Percentiles rank a stretch among this genome's conserved stretches.
Conservation (phyloP, 2,329 filamentous ascomycete species). For the Aspergillus flavus region DNA sequence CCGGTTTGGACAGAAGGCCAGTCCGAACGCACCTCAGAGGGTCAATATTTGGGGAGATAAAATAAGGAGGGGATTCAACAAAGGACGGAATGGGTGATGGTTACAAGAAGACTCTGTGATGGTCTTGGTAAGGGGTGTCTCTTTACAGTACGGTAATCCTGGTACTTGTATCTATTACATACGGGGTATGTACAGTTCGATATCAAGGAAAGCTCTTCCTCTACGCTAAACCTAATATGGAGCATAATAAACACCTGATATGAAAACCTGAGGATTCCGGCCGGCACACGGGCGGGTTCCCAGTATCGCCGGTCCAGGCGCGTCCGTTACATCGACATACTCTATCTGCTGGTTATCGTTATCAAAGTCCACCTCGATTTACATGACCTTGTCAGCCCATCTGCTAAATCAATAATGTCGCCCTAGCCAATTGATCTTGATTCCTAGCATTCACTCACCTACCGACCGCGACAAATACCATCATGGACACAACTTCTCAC, state of each 20-base stretch:
- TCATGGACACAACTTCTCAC: slow-evolving; percentile 45
- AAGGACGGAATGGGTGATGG: neutral
- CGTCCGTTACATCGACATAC: neutral
- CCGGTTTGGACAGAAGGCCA: neutral
- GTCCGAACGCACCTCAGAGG: neutral
- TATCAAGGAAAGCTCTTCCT: too few species aligned
- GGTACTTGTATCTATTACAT: too few species aligned
- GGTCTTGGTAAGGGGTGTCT: neutral
- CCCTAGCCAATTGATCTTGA: neutral
- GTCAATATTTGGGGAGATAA: neutral
- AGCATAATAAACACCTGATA: neutral
- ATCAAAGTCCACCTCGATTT: neutral
- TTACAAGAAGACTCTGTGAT: neutral
- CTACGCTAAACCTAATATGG: neutral
- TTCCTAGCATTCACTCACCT: slow-evolving; percentile 9
- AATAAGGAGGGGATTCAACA: neutral
- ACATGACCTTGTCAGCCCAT: neutral
- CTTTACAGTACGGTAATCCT: neutral
- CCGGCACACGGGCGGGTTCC: neutral
- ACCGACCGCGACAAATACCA: slow-evolving; percentile 14
- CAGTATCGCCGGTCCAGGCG: neutral
- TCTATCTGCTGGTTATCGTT: neutral
- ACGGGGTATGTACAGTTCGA: too few species aligned
- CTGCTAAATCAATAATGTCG: neutral
- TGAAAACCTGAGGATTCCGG: neutral